Conservation (phyloP, 1,139 yeast genomes). For the Kurtzmaniella quercitrusa region DNA sequence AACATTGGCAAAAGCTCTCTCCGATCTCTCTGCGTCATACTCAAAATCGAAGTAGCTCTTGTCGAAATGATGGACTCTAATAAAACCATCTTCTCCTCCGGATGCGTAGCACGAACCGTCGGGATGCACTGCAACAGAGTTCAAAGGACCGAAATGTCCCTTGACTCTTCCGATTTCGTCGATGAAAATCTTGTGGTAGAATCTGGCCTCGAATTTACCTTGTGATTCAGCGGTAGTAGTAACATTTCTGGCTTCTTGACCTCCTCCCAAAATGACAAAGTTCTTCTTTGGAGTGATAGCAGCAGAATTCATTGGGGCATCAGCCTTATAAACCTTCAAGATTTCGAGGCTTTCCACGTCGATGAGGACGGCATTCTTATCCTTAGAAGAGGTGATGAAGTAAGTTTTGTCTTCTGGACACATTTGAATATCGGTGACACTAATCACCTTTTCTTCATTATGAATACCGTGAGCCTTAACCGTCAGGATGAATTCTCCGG, state of each 20-base stretch:
- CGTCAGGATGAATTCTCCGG: slow-evolving; percentile 65
- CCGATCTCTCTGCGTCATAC: slow-evolving; percentile 87
- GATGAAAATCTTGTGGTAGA: slow-evolving; percentile 89
- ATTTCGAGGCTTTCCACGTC: slow-evolving; percentile 74
- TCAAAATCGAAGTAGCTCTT: slow-evolving; percentile 88
- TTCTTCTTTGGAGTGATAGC: slow-evolving; percentile 91
- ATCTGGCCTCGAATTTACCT: slow-evolving; percentile 96
- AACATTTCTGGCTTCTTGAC: slow-evolving; percentile 98
- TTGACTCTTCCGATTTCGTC: slow-evolving; percentile 96
- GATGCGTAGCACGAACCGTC: slow-evolving; percentile 90
- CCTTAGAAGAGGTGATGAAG: slow-evolving; percentile 90
- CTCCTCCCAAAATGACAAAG: slow-evolving; percentile 94
- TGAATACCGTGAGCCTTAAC: slow-evolving; percentile 62
- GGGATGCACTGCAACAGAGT: slow-evolving; percentile 91
- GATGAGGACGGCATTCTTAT: slow-evolving; percentile 76
- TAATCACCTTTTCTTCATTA: slow-evolving; percentile 50
- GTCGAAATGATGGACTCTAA: slow-evolving; percentile 91
- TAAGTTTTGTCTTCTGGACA: slow-evolving; percentile 78
- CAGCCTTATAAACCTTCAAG: slow-evolving; percentile 76
- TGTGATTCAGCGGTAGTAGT: slow-evolving; percentile 92
- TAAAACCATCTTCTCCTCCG: slow-evolving; percentile 98
- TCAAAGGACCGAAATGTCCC: slow-evolving; percentile 99
- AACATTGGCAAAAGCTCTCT: slow-evolving; percentile 44
- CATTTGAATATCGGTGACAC: slow-evolving; percentile 84
- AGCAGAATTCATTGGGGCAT: slow-evolving; percentile 94